Percentiles rank a stretch among this genome's conserved stretches.
These are phyloP conservation scores for Naganishia onofrii DNA, from an alignment of 768 basidiomycete species.

Conservation along the genomic window DNA sequence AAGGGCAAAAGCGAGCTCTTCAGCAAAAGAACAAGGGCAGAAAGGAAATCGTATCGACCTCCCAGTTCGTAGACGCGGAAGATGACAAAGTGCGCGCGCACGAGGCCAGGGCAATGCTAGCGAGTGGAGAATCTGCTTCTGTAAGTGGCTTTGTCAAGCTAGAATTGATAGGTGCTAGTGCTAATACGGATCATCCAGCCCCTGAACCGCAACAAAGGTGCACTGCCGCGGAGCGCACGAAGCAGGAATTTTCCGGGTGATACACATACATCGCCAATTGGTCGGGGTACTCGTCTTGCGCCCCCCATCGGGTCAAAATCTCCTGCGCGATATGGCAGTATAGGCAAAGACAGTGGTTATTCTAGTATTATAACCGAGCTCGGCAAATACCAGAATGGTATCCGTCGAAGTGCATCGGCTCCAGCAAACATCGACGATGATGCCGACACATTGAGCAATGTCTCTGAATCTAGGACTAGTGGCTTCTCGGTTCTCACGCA, in stretches of 20 bases:
- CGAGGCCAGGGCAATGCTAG: constrained; percentile 67
- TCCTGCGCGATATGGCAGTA: constrained; percentile 26
- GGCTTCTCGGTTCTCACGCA: constrained; percentile 60
- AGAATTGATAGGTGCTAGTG: background rate
- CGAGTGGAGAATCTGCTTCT: constrained; percentile 44
- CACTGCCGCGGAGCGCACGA: constrained; percentile 40
- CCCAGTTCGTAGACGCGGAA: constrained; percentile 53
- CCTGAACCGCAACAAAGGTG: constrained; percentile 33
- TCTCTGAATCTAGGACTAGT: constrained; percentile 55
- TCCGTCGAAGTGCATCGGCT: constrained; percentile 45
- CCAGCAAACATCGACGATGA: constrained; percentile 36
- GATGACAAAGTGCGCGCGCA: constrained; percentile 67
- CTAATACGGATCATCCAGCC: constrained; percentile 32
- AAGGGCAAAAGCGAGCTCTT: constrained; percentile 35
- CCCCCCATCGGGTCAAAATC: constrained; percentile 46
- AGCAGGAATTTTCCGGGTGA: constrained; percentile 34
- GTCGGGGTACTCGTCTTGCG: constrained; percentile 19
- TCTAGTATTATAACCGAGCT: constrained; percentile 30
- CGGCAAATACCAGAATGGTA: constrained; percentile 38
- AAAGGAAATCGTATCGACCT: constrained; percentile 40
- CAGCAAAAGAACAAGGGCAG: constrained; percentile 39
- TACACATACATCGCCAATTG: background rate
- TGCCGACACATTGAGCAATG: constrained; percentile 32
- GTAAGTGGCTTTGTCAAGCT: constrained; percentile 34
- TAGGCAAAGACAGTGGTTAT: constrained; percentile 29